A percentile compares a stretch with the other conserved stretches of the same genome.
Evolutionary conservation across 441 rosid genomes (phyloP).

Genomic region (Metrosideros polymorpha): DNA sequence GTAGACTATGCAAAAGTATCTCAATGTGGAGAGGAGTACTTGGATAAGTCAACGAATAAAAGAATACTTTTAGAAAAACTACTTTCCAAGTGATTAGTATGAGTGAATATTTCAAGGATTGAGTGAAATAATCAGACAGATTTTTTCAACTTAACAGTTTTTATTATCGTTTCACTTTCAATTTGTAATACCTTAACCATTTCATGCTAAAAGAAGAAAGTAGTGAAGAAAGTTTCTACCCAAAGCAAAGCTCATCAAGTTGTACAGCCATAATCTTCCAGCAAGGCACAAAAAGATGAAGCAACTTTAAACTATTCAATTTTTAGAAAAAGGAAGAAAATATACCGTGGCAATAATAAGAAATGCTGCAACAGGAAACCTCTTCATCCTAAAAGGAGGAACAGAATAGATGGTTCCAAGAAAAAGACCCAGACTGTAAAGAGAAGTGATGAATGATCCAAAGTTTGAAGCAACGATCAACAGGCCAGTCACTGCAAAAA

Average conservation of each 20-base stretch:
- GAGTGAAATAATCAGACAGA: background rate
- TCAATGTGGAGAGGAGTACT: background rate
- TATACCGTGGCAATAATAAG: slow-evolving; percentile 87
- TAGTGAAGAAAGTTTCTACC: background rate
- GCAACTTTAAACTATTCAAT: background rate
- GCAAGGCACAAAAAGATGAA: background rate
- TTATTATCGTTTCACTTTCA: background rate
- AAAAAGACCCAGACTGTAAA: slow-evolving; percentile 77
- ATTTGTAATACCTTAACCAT: background rate
- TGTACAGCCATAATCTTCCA: background rate
- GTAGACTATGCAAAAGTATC: background rate
- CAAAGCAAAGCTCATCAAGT: background rate
- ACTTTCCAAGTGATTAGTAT: background rate
- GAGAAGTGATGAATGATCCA: slow-evolving; percentile 73
- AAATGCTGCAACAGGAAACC: slow-evolving; percentile 85
- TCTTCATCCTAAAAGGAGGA: slow-evolving; percentile 93
- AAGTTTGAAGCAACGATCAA: slow-evolving; percentile 66
- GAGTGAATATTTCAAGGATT: background rate
- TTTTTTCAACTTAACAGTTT: background rate
- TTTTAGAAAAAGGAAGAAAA: background rate
- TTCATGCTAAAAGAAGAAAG: background rate
- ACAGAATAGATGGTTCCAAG: slow-evolving; percentile 94
- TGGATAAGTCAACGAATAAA: background rate
- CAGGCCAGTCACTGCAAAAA: slow-evolving; percentile 69
- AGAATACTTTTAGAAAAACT: background rate